Percentiles rank a stretch among this genome's conserved stretches.
These are phyloP conservation scores for Trypanosoma rangeli DNA, from an alignment of 208 protist genomes.

Conservation along the genomic window DNA sequence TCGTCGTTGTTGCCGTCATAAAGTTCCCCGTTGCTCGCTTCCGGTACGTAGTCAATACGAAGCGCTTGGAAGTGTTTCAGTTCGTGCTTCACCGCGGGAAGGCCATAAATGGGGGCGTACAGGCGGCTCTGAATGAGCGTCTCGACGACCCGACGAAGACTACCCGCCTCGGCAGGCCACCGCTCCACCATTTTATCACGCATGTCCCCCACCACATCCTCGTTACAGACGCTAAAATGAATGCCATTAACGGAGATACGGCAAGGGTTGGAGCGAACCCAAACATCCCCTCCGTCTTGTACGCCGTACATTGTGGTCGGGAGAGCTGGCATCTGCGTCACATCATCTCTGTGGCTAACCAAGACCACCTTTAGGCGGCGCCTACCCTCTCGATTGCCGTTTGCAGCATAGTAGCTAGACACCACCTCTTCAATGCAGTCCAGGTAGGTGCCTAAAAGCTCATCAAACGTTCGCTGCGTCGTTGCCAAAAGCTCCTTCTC, in stretches of 20 bases:
- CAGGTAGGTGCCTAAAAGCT: constrained; percentile 59
- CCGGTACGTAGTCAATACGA: constrained; percentile 54
- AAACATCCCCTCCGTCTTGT: constrained; percentile 53
- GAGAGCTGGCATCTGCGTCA: constrained; percentile 78
- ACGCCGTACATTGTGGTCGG: constrained; percentile 81
- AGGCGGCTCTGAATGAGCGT: constrained; percentile 59
- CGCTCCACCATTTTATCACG: constrained; percentile 73
- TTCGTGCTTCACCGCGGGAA: constrained; percentile 56
- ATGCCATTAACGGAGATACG: constrained; percentile 76
- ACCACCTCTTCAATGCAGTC: constrained; percentile 70
- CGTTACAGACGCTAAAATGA: constrained; percentile 82
- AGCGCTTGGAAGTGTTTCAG: constrained; percentile 58
- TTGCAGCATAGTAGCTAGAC: constrained; percentile 49
- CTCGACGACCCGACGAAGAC: constrained; percentile 79
- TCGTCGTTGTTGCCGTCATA: neutral
- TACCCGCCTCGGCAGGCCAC: constrained; percentile 68
- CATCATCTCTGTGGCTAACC: constrained; percentile 71
- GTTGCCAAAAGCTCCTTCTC: constrained; percentile 52
- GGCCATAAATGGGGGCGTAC: constrained; percentile 69
- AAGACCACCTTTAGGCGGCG: constrained; percentile 71
- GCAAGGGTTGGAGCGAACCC: constrained; percentile 83
- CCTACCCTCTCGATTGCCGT: constrained; percentile 20
- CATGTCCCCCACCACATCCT: constrained; percentile 77
- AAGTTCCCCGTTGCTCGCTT: neutral
- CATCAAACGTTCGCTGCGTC: constrained; percentile 58